Percentiles rank a stretch among this genome's conserved stretches.
phyloP scores from a whole-genome alignment of 306 rosid genomes.

The Trifolium subterraneum region DNA sequence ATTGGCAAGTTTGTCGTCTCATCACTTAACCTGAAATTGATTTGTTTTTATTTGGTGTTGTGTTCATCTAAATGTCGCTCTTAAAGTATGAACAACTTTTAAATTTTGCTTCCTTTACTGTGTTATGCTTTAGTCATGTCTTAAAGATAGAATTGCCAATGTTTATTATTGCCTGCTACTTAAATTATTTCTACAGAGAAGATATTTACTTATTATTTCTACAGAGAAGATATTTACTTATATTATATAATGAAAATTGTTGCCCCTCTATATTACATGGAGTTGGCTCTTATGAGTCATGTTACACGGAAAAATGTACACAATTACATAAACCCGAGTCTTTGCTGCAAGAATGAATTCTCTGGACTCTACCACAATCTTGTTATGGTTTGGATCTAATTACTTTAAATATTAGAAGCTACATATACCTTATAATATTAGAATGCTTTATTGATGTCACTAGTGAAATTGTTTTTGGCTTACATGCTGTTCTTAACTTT shows the following conservation, averaged over 20 bases:
- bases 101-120: neutral
- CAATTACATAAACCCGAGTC: neutral
- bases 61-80: conserved; percentile 1
- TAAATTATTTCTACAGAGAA: conserved; percentile 9
- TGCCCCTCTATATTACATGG: too few relatives aligned
- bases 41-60: conserved; percentile 10
- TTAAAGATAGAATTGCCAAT: conserved; percentile 22
- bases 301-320: neutral
- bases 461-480: conserved; percentile 13
- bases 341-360: conserved; percentile 19
- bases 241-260: too few relatives aligned
- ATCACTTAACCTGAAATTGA: neutral
- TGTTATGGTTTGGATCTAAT: conserved; percentile 7
- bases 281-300: neutral
- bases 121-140: neutral
- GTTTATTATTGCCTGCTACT: conserved; percentile 20
- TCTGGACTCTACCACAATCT: conserved; percentile 11
- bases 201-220: too few relatives aligned
- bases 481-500: conserved; percentile 2
- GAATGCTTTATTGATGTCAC: conserved; percentile 28
- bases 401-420: conserved; percentile 7
- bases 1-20: neutral
- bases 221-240: too few relatives aligned
- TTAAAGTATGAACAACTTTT: conserved; percentile 18
- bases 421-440: neutral